Conservation (phyloP, 108 stramenopile genomes). For the Tribonema minus region DNA sequence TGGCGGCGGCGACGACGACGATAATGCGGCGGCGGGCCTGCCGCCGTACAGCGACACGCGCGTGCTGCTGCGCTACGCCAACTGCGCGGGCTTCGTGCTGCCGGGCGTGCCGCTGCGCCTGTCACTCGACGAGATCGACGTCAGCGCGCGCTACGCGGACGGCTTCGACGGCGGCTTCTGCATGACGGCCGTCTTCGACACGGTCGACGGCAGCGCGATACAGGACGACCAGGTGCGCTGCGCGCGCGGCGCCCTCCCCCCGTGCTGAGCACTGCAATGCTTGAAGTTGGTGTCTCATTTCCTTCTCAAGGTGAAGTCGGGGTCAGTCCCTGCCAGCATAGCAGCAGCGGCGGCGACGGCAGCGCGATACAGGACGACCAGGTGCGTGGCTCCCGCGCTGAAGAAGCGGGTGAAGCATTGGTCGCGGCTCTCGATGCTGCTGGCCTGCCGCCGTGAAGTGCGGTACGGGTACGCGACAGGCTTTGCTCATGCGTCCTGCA, state of each 20-base stretch:
- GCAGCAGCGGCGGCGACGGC: no score
- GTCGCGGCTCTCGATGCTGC: no score
- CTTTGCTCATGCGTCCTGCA: slow-evolving; percentile 67
- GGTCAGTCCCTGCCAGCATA: no score
- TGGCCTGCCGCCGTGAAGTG: no score
- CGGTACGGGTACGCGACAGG: slow-evolving; percentile 67
- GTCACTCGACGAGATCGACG: slow-evolving; percentile 57
- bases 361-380: no score
- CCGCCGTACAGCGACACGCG: no score
- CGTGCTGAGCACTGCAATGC: not conserved
- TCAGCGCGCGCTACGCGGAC: slow-evolving; percentile 69
- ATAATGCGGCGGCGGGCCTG: no score
- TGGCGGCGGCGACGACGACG: slow-evolving; percentile 65
- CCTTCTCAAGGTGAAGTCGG: no score
- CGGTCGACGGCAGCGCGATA: no score
- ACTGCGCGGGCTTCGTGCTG: slow-evolving; percentile 67
- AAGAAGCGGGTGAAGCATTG: no score
- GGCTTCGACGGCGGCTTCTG: slow-evolving; percentile 70
- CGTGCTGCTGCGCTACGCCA: slow-evolving; percentile 75
- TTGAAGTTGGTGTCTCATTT: not conserved
- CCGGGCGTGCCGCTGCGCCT: slow-evolving; percentile 43
- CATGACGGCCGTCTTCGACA: slow-evolving; percentile 60
- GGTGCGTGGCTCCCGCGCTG: no score
- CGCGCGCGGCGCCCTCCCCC: not conserved
- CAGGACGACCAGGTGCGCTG: no score